These are phyloP conservation scores for Russula lepida DNA, from an alignment of 768 basidiomycete genomes.

Conservation along the genomic window DNA sequence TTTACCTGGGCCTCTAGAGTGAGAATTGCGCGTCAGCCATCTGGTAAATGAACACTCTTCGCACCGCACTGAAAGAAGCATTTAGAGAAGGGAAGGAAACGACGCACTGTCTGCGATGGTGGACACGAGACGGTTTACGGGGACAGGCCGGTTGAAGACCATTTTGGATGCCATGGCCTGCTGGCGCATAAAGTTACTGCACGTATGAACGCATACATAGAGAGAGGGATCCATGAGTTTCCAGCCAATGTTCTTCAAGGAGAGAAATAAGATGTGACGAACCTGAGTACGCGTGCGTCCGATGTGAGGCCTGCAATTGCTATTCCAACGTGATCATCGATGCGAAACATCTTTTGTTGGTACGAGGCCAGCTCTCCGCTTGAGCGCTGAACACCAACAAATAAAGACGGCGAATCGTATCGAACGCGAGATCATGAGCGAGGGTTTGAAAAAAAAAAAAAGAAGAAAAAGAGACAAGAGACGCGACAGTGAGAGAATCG, in stretches of 20 bases:
- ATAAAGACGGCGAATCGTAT: neutral
- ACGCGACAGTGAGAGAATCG: neutral
- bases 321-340: conserved; percentile 99
- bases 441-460: neutral
- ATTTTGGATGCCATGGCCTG: conserved; percentile 94
- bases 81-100: neutral
- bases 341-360: conserved; percentile 99
- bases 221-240: neutral
- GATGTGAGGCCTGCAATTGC: conserved; percentile 98
- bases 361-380: conserved; percentile 98
- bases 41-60: neutral
- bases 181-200: conserved; percentile 98
- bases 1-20: conserved; percentile 90
- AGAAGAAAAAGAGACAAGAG: neutral
- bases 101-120: conserved; percentile 90
- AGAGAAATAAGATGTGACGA: conserved; percentile 21
- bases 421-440: neutral
- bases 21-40: neutral
- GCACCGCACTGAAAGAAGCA: neutral
- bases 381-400: conserved; percentile 62
- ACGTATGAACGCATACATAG: neutral
- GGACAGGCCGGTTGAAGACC: conserved; percentile 91
- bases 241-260: too few relatives aligned
- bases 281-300: conserved; percentile 97
- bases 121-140: conserved; percentile 87